Evolutionary conservation across 1,284 basidiomycete genomes (phyloP).

Genomic region (Somion occarium): DNA sequence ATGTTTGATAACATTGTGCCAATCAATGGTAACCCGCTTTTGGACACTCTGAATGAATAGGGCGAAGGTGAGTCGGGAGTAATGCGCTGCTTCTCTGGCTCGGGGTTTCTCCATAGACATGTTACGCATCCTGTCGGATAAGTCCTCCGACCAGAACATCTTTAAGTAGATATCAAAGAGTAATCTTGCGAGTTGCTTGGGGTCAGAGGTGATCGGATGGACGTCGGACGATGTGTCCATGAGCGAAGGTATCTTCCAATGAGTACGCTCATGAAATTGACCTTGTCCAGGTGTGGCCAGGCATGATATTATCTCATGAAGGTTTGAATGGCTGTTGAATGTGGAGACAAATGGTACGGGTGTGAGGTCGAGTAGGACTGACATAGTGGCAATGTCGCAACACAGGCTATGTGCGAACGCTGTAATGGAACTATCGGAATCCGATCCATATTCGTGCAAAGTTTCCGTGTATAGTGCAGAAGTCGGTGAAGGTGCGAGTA

Average conservation of each 20-base stretch:
- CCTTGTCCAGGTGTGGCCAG: background rate
- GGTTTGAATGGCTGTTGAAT: conserved; percentile 38
- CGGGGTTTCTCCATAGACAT: background rate
- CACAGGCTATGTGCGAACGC: conserved; percentile 27
- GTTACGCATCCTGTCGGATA: background rate
- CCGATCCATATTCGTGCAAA: conserved; percentile 24
- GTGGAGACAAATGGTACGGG: conserved; percentile 38
- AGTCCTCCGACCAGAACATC: conserved; percentile 42
- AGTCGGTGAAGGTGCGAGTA: conserved; percentile 27
- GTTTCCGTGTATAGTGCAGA: conserved; percentile 40
- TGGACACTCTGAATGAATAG: conserved; percentile 36
- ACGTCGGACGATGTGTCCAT: background rate
- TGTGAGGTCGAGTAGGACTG: conserved; percentile 36
- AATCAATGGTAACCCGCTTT: conserved; percentile 20
- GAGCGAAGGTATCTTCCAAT: conserved; percentile 34
- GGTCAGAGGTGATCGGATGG: conserved; percentile 21
- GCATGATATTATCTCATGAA: conserved; percentile 33
- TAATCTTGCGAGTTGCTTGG: conserved; percentile 33
- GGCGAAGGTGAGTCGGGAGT: conserved; percentile 40
- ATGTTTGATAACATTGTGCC: conserved; percentile 13
- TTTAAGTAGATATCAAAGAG: conserved; percentile 42
- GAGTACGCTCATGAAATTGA: conserved; percentile 38
- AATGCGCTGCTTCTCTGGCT: conserved; percentile 30
- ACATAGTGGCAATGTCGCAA: conserved; percentile 32
- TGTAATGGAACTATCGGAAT: conserved; percentile 29